Evolutionary conservation across 208 protist species (phyloP).

Genomic region (Tritrichomonas musculus): DNA sequence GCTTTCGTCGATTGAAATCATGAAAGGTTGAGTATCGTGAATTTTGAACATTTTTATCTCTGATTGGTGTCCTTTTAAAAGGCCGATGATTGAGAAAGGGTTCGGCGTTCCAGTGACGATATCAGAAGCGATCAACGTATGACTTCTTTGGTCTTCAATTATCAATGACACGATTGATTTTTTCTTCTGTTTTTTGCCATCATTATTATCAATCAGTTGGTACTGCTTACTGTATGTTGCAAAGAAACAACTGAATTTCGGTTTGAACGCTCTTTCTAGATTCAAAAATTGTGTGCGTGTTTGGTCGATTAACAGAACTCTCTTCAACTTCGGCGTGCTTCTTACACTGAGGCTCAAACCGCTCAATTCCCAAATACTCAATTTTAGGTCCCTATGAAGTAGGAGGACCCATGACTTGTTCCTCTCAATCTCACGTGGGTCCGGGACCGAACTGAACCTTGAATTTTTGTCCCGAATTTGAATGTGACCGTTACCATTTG

Average conservation of each 20-base stretch:
- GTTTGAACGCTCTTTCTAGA: too few species aligned
- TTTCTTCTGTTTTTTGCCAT: too few species aligned
- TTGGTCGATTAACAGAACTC: too few species aligned
- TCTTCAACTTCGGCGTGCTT: slow-evolving; percentile 14
- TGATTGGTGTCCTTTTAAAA: background rate
- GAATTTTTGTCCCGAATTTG: background rate
- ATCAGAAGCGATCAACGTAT: background rate
- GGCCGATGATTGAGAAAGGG: background rate
- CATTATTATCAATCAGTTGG: too few species aligned
- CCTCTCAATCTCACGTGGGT: background rate
- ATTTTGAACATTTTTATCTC: background rate
- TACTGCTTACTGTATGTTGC: too few species aligned
- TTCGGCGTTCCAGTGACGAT: background rate
- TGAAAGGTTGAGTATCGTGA: background rate
- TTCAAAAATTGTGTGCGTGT: too few species aligned
- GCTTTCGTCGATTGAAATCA: background rate
- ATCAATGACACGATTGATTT: background rate
- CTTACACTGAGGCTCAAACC: background rate
- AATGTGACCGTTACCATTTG: background rate
- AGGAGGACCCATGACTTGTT: background rate
- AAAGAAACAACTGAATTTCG: too few species aligned
- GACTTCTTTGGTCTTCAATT: background rate
- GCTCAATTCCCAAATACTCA: background rate
- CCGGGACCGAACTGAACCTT: background rate
- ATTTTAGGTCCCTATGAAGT: background rate